These are phyloP conservation scores for Amniculicola lignicola DNA, from an alignment of 495 filamentous ascomycete genomes.

Conservation along the genomic window DNA sequence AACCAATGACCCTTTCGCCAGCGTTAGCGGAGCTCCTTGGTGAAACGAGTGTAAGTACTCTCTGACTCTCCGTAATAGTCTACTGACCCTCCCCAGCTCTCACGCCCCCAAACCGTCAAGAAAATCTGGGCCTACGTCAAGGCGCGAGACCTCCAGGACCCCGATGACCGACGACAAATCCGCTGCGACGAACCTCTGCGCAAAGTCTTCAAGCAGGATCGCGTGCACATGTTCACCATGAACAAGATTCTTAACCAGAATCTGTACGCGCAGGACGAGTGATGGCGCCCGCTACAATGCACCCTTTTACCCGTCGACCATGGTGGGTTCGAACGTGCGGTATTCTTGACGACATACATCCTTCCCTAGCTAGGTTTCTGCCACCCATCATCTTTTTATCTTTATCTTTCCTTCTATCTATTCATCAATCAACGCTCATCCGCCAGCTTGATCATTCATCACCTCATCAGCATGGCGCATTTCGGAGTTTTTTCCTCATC, in stretches of 20 bases:
- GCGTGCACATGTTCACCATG: conserved; percentile 98
- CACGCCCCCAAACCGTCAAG: conserved; percentile 92
- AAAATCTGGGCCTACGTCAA: conserved; percentile 93
- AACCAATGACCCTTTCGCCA: conserved; percentile 63
- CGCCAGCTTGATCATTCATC: no score
- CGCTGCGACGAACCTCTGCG: conserved; percentile 86
- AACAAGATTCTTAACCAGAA: conserved; percentile 75
- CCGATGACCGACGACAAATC: conserved; percentile 85
- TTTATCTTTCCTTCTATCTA: no score
- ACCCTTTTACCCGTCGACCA: no score
- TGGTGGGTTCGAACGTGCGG: no score
- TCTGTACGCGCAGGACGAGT: conserved; percentile 61
- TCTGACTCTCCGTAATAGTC: neutral
- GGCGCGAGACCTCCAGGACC: conserved; percentile 81
- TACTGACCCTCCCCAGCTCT: conserved; percentile 55
- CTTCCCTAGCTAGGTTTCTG: no score
- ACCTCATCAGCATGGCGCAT: no score
- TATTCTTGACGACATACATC: no score
- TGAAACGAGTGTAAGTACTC: conserved; percentile 45
- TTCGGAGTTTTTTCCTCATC: no score
- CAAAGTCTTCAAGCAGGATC: conserved; percentile 83
- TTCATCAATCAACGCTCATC: no score
- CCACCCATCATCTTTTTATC: no score
- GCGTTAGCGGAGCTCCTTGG: conserved; percentile 61
- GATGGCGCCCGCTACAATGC: neutral